Evolutionary conservation across 2,329 filamentous ascomycete genomes (phyloP), one percentile per base, ranked within the genome.

Genomic region (Apiospora hydei): DNA sequence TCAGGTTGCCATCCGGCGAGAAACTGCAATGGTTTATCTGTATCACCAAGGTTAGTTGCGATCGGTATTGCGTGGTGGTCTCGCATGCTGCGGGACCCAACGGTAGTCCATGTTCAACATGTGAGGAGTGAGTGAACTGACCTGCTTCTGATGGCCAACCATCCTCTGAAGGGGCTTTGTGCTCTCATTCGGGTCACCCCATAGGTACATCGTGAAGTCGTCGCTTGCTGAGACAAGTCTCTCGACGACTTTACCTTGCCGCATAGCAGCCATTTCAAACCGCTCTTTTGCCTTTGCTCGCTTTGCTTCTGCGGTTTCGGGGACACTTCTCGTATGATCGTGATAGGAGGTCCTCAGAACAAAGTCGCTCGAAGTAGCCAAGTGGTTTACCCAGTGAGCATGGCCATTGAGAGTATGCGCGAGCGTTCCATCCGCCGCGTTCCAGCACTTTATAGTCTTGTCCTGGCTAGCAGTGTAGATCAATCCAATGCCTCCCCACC

Each of bases 1-100:
- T 95, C 72, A 96, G 88, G 11, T 90, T 87, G 46, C 95, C 96
- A 79, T 98, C 95, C 0, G 96, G 95, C 0, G 94, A 98, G 83
- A 98, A 98, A 0, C 92, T 93, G 67, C 98, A 95, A 80, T 98
- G 94, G 81, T 98, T 98, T 76, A 98, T 95, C 80, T 96, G 94
- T 84, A 24, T 30, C n/a, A 34, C n/a, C 26, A 7, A 49, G 44
- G 67, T 34, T 49, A 49, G 44, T 43, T 24, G 21, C 21, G 6
- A 64, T 64, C 8, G 10, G 11, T 14, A 41, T 61, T n/a, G 8
- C 16, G 34, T 49, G n/a, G 21, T 38, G 8, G 6, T 46, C 4
- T 14, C 7, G 14, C 8, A 44, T 18, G 43, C 14, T 14, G 67
- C 67, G 11, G 44, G 13, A 21, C 18, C 26, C 11, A 24, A 34